Base-by-base conservation (phyloP, 257 asterid species). In the Eustoma russellianum region DNA sequence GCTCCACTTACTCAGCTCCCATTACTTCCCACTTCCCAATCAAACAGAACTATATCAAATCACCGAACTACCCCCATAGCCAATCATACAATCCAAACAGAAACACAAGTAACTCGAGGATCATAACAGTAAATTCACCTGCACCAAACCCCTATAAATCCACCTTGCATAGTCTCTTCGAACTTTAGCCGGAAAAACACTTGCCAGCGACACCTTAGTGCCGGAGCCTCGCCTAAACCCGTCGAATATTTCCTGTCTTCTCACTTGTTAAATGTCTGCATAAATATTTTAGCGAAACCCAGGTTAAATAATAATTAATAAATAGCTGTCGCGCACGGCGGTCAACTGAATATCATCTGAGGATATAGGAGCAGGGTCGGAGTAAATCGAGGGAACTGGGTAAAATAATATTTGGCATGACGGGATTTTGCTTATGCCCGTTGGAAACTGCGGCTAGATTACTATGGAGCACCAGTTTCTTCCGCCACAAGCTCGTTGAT, bases 401-500 rank as follows among this genome's bases (percentile, higher is more conserved):
- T 53, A 63, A 72, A 58, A 72, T 65, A 28, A 63, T 62, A 64
- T 76, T 49, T 64, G 63, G 82, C 76, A 71, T 87, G 98, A 91
- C 88, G 97, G 95, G 95, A 75, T 83, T 85, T 85, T 79, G 93
- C 70, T 67, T 88, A 58, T 91, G 90, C 50, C 97, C 94, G 74
- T 71, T 88, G 93, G 88, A 83, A 17, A 70, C 78, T 18, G 95
- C 97, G 86, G 94, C 99, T 64, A 81, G 97, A 80, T 71, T 92
- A 49, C 86, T 92, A 41, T 92, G 99, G 99, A 85, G 92, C 74
- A 88, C 97, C 55, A 92, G 99, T 69, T 92, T 92, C 79, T 92
- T 92, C 80, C 99, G 99, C 85, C 99, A 92, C 69, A 92, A 92
- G 93, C 74, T 83, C 62, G 88, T 85, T 95, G 66, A 85, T 16